Base-by-base conservation (phyloP, 495 filamentous ascomycete genomes). In the Podospora bellae-mahoneyi region DNA sequence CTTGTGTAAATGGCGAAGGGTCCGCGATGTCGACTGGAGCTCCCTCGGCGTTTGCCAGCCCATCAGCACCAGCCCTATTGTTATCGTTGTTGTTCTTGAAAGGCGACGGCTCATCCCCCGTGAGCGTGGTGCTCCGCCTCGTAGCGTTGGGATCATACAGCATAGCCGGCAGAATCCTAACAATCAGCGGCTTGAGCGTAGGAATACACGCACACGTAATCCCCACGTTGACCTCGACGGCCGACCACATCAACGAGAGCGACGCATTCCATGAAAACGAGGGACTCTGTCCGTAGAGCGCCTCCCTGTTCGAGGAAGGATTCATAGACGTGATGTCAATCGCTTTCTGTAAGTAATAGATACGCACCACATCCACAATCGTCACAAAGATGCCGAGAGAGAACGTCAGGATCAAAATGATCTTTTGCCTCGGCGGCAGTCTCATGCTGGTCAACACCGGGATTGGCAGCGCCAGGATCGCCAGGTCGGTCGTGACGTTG, bases 191-290 rank as follows among this genome's bases (percentile, higher is more conserved):
- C 73, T 97, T 97, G 69, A 97, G 80, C 20, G 90, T 94, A 16
- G 93, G 94, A 30, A 96, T 89, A 72, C 92, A 97, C 60, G 88
- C 93, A 67, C 91, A 95, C 56, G 94, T 90, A 65, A 97, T 91
- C 7, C 93, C 93, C 7, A 93, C 83, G 72, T 96, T 93, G 76
- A 97, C 92, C 77, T 97, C 93, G 68, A 97, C 86, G 9, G 89
- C 91, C 19, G 91, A 94, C 93, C 93, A 97, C 90, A 97, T 93
- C 75, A 96, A 91, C 0, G 92, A 90, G 2, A 92, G 76, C 4
- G 92, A 91, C 3, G 89, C 93, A 77, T 93, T 91, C 89, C 87
- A 89, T 75, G 78, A 77, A 69, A 86, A 86, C 53, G 80, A 76
- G 30, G 68, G 60, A 61, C 76, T 77, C 66, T 78, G 74, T 4